These are phyloP conservation scores for Entomortierella chlamydospora DNA, from an alignment of 192 early-diverging fungal species.

Conservation along the genomic window DNA sequence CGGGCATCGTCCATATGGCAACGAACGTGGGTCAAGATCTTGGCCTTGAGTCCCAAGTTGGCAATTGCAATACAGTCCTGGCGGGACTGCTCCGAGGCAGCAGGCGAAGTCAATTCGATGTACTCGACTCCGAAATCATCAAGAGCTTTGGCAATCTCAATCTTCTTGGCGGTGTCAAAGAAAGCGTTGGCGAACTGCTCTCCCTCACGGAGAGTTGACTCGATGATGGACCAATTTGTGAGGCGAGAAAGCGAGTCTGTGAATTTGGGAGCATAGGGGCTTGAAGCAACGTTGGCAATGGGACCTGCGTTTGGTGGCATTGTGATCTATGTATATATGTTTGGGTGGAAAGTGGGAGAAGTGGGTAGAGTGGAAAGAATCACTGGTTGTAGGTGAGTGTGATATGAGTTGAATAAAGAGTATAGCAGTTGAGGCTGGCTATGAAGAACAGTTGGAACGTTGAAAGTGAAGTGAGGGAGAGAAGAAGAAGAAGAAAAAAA, in stretches of 20 bases:
- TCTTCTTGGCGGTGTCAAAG: slow-evolving; percentile 97
- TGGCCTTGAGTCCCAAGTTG: slow-evolving; percentile 95
- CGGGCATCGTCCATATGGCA: slow-evolving; percentile 99
- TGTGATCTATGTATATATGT: background rate
- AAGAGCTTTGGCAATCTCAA: slow-evolving; percentile 98
- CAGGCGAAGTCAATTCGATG: slow-evolving; percentile 96
- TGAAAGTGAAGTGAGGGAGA: background rate
- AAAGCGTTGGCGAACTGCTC: slow-evolving; percentile 99
- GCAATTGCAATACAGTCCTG: slow-evolving; percentile 92
- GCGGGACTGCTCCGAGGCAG: slow-evolving; percentile 96
- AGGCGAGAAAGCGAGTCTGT: slow-evolving; percentile 85
- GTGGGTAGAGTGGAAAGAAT: background rate
- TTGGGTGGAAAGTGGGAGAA: background rate
- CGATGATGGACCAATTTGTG: slow-evolving; percentile 95
- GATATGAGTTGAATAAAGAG: no score
- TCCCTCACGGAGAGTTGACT: slow-evolving; percentile 96
- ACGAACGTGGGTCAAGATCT: slow-evolving; percentile 95
- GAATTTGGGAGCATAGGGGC: slow-evolving; percentile 64
- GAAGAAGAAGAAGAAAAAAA: slow-evolving; percentile 6
- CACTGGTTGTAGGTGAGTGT: no score
- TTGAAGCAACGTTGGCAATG: slow-evolving; percentile 42
- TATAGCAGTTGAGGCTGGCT: background rate
- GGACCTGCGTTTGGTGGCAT: slow-evolving; percentile 53
- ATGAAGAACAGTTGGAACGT: background rate
- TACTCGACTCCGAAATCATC: slow-evolving; percentile 99